A percentile compares a stretch with the other conserved stretches of the same genome.
These are phyloP conservation scores for Pseudogymnoascus sp. DNA, from an alignment of 2,329 filamentous ascomycete species.

Conservation along the genomic window DNA sequence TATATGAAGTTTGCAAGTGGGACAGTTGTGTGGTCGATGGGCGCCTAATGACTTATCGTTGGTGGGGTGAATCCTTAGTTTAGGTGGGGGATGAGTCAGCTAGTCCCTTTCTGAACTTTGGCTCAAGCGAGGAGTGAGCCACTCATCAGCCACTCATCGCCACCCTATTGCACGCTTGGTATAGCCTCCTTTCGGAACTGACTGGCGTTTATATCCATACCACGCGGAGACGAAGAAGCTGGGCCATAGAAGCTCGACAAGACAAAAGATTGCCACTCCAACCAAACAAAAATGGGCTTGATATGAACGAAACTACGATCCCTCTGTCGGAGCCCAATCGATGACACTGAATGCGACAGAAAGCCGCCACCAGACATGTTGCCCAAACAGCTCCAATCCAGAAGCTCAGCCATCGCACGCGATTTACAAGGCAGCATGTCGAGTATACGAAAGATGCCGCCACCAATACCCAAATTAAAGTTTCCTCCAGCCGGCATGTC, in stretches of 20 bases:
- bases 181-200: not conserved
- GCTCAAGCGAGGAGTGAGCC: not conserved
- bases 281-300: not conserved
- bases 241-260: not conserved
- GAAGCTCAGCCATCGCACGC: not conserved
- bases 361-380: not conserved
- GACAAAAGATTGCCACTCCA: not conserved
- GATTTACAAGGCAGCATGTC: not conserved
- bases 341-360: not conserved
- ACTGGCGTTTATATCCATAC: not conserved
- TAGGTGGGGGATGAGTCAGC: constrained; percentile 7
- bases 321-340: constrained; percentile 2
- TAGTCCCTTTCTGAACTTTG: constrained; percentile 7
- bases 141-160: not conserved
- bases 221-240: not conserved
- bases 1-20: constrained; percentile 12
- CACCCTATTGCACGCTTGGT: constrained; percentile 2
- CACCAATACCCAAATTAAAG: not conserved
- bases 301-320: not conserved
- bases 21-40: constrained; percentile 10
- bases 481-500: not conserved
- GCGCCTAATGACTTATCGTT: constrained; percentile 11
- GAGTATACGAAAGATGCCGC: not conserved
- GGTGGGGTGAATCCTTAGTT: constrained; percentile 7
- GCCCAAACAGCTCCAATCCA: not conserved